Base-by-base conservation (phyloP, 176 grass and related monocot species). In the Carex parvula region DNA sequence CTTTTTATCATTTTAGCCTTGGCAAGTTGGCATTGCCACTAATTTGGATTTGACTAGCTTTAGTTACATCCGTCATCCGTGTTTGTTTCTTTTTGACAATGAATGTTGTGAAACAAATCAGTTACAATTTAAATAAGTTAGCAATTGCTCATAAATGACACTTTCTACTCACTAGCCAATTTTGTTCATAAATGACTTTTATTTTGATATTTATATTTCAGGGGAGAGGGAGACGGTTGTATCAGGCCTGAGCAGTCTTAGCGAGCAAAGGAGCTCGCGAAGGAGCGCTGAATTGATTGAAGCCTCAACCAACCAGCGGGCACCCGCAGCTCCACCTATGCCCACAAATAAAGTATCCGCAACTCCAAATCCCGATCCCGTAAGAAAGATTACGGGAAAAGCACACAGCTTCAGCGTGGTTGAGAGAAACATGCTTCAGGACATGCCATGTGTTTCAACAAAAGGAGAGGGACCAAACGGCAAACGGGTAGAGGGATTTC, bases 361-460 rank as follows among this genome's bases (percentile, higher is more conserved):
- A 56, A 32, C 26, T 64, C 80, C 80, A 18, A 66, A n/a, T n/a
- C n/a, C n/a, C n/a, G n/a, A 33, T 54, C 63, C 42, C 4, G 18
- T 8, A 64, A 73, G 65, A 50, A 89, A 59, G 70, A 63, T 69
- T 48, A 35, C 84, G 0, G 68, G 67, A 65, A 91, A 87, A 83
- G 88, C 84, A 0, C 79, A 63, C 33, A 87, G 82, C 84, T 82
- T 64, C 79, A 89, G 82, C 39, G 91, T 87, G 30, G 86, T 84
- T 11, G 82, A 89, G 76, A 86, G 71, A 76, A 70, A 89, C 8
- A 81, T 94, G 87, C 88, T 91, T 87, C 84, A 83, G 60, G 90
- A 94, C 82, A 97, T 97, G 95, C 95, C 95, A 0, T 87, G 74
- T 8, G 90, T 97, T 57, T 91, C 79, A 33, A 97, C 92, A n/a